A percentile compares a stretch with the other conserved stretches of the same genome.
Conservation (phyloP, 306 rosid genomes). For the Mimosa pudica region DNA sequence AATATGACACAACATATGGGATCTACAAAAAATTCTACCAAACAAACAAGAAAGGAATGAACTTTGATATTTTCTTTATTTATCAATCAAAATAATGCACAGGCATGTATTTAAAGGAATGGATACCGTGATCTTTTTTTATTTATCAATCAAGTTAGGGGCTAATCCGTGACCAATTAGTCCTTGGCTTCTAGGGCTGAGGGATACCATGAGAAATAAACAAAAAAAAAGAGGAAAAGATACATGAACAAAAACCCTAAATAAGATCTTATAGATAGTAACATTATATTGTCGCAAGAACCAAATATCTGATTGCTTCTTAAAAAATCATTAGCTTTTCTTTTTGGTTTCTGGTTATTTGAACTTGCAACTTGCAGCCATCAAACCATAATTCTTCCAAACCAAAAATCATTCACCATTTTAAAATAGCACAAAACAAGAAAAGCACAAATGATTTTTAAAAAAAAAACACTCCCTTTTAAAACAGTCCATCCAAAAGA, state of each 20-base stretch:
- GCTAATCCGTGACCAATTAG: too few species aligned
- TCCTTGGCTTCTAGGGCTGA: too few species aligned
- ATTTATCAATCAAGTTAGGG: too few species aligned
- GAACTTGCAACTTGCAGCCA: not conserved
- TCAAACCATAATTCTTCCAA: not conserved
- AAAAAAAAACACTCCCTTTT: not conserved
- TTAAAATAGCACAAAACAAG: not conserved
- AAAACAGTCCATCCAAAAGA: not conserved
- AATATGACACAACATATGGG: not conserved
- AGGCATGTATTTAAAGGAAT: not conserved
- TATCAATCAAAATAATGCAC: not conserved
- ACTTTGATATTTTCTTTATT: not conserved
- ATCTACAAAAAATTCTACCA: not conserved
- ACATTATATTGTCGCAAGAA: not conserved
- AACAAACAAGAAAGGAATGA: not conserved
- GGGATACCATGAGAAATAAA: too few species aligned
- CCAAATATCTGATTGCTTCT: not conserved
- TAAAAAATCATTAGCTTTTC: not conserved
- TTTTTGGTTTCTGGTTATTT: not conserved
- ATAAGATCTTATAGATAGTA: not conserved
- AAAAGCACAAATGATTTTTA: not conserved
- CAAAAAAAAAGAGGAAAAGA: too few species aligned
- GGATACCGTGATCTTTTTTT: too few species aligned
- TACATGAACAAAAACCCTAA: too few species aligned
- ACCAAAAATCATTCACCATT: not conserved